These are phyloP conservation scores for Juncus inflexus DNA, from an alignment of 176 grass and related monocot species.

Conservation along the genomic window DNA sequence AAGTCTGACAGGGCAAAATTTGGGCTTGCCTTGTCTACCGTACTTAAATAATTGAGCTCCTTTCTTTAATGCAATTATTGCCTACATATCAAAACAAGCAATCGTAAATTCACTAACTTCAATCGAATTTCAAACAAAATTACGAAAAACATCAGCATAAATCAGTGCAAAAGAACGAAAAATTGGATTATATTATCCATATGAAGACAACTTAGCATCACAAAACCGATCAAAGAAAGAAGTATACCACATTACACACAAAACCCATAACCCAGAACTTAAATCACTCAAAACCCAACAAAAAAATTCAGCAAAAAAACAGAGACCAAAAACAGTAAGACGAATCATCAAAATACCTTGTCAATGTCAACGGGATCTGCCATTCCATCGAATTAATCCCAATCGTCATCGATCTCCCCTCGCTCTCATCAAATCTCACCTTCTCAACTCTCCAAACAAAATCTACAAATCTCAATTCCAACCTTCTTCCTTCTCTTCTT, in stretches of 20 bases:
- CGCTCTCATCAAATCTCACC: constrained; percentile 43
- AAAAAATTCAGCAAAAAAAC: not conserved
- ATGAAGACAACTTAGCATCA: too few species aligned
- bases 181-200: too few species aligned
- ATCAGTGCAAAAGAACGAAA: too few species aligned
- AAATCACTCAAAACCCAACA: not conserved
- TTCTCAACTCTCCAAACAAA: constrained; percentile 13
- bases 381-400: constrained; percentile 59
- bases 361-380: constrained; percentile 88
- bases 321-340: not conserved
- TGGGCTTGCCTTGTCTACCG: constrained; percentile 86
- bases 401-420: constrained; percentile 60
- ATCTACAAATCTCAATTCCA: constrained; percentile 14
- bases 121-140: too few species aligned
- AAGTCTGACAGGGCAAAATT: constrained; percentile 82
- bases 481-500: too few species aligned
- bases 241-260: too few species aligned
- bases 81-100: constrained; percentile 30
- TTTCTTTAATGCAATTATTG: constrained; percentile 82
- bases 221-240: too few species aligned
- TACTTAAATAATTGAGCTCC: constrained; percentile 92
- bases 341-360: constrained; percentile 39
- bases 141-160: too few species aligned
- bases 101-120: too few species aligned
- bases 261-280: not conserved